phyloP scores from a whole-genome alignment of 164 flowering plant genomes.

The Nelumbo lutea region DNA sequence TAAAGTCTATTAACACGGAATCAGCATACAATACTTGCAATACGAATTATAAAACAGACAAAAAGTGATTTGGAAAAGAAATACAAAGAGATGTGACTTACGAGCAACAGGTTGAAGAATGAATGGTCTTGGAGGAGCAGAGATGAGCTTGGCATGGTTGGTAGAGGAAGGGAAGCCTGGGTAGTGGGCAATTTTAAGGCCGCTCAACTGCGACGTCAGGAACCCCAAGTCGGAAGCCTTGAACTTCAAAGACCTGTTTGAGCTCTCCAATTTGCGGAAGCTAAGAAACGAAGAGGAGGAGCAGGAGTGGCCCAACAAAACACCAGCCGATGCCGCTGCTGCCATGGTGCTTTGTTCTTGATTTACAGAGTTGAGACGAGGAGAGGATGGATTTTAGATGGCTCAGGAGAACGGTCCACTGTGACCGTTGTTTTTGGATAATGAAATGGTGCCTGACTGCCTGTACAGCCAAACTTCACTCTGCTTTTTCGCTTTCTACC shows the following conservation, averaged over 20 bases:
- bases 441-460: too few relatives aligned
- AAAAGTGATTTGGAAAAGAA: not conserved
- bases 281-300: not conserved
- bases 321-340: conserved; percentile 12
- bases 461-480: too few relatives aligned
- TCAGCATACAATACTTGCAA: not conserved
- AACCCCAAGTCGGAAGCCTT: conserved; percentile 36
- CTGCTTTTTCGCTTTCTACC: too few relatives aligned
- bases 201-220: conserved; percentile 52
- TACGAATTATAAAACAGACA: not conserved
- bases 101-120: conserved; percentile 46
- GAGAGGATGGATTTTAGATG: too few relatives aligned
- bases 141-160: conserved; percentile 18
- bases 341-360: conserved; percentile 2
- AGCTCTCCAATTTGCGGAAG: conserved; percentile 7
- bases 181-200: conserved; percentile 39
- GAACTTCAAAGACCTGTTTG: conserved; percentile 7
- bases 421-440: too few relatives aligned
- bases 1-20: not conserved
- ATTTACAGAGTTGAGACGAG: too few relatives aligned
- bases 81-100: conserved; percentile 17
- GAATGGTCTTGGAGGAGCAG: conserved; percentile 19
- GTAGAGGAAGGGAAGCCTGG: not conserved
- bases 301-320: conserved; percentile 18
- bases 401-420: too few relatives aligned